phyloP scores from a whole-genome alignment of 2,329 filamentous ascomycete species.

The Ophiocordyceps camponoti-leonardi region DNA sequence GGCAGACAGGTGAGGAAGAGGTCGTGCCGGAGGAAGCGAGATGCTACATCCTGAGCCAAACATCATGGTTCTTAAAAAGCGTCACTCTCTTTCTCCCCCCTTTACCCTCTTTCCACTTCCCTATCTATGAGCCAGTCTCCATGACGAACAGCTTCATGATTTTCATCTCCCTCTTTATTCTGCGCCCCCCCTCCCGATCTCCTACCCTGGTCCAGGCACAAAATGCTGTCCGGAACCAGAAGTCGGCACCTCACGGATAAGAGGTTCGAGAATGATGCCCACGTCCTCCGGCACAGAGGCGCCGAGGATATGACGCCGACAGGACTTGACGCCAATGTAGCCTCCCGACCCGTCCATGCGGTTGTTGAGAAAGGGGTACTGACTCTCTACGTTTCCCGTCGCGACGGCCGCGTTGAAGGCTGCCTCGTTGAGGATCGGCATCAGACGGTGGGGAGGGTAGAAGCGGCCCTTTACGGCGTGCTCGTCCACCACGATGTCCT shows the following conservation, averaged over 20 bases:
- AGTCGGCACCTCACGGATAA: slow-evolving; percentile 15
- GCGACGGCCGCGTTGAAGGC: slow-evolving; percentile 19
- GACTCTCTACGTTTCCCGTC: slow-evolving; percentile 23
- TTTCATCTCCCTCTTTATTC: too few relatives aligned
- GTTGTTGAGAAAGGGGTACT: slow-evolving; percentile 34
- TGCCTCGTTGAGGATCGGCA: slow-evolving; percentile 27
- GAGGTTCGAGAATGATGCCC: slow-evolving; percentile 16
- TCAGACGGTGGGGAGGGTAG: slow-evolving; percentile 36
- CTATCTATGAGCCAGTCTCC: too few relatives aligned
- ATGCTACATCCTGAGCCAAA: too few relatives aligned
- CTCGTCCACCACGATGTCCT: slow-evolving; percentile 30
- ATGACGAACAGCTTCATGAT: too few relatives aligned
- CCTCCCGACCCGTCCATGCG: slow-evolving; percentile 23
- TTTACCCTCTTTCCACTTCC: too few relatives aligned
- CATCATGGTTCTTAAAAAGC: too few relatives aligned
- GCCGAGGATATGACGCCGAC: slow-evolving; percentile 25
- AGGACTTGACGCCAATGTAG: slow-evolving; percentile 23
- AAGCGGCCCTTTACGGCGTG: slow-evolving; percentile 34
- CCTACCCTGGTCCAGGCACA: background rate
- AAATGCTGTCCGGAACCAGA: background rate
- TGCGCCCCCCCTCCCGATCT: too few relatives aligned
- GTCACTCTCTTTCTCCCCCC: too few relatives aligned
- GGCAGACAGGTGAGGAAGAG: too few relatives aligned
- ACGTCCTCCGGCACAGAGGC: slow-evolving; percentile 20
- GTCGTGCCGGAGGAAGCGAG: too few relatives aligned